Evolutionary conservation across 192 early-diverging fungal species (phyloP).

Genomic region (Phlyctochytrium planicorne): DNA sequence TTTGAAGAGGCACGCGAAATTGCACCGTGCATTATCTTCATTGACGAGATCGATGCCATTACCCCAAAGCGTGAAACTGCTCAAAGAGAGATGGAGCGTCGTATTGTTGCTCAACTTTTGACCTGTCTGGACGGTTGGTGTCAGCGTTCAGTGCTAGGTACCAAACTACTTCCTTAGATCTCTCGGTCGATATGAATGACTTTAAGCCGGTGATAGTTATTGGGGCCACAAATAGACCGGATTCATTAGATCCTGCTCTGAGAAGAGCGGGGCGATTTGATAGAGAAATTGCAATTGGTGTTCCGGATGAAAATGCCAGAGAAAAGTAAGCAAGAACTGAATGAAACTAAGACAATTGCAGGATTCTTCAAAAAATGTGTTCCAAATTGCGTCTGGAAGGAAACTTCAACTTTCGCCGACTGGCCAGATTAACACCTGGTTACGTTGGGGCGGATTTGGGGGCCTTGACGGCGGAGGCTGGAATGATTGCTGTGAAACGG

Average conservation of each 20-base stretch:
- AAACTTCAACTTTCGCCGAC: conserved; percentile 74
- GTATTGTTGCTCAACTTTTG: conserved; percentile 94
- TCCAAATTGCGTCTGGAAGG: conserved; percentile 75
- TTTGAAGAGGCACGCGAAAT: conserved; percentile 92
- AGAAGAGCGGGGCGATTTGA: conserved; percentile 86
- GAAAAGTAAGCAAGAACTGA: conserved; percentile 77
- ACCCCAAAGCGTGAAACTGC: conserved; percentile 89
- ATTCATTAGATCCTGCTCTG: conserved; percentile 79
- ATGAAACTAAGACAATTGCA: conserved; percentile 25
- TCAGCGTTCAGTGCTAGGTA: not conserved
- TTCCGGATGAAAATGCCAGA: conserved; percentile 87
- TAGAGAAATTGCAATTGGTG: conserved; percentile 80
- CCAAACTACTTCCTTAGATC: conserved; percentile 49
- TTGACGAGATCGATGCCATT: conserved; percentile 98
- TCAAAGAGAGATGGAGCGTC: conserved; percentile 92
- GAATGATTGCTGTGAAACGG: conserved; percentile 87
- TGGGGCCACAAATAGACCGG: conserved; percentile 89
- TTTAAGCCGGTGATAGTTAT: conserved; percentile 87
- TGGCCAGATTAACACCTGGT: conserved; percentile 92
- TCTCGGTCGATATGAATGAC: conserved; percentile 86
- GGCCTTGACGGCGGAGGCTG: conserved; percentile 85
- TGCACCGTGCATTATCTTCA: conserved; percentile 91
- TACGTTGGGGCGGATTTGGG: conserved; percentile 98
- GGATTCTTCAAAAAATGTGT: conserved; percentile 77
- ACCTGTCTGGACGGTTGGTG: conserved; percentile 86